Base-by-base conservation (phyloP, 495 filamentous ascomycete species). In the Xylaria intraflava region DNA sequence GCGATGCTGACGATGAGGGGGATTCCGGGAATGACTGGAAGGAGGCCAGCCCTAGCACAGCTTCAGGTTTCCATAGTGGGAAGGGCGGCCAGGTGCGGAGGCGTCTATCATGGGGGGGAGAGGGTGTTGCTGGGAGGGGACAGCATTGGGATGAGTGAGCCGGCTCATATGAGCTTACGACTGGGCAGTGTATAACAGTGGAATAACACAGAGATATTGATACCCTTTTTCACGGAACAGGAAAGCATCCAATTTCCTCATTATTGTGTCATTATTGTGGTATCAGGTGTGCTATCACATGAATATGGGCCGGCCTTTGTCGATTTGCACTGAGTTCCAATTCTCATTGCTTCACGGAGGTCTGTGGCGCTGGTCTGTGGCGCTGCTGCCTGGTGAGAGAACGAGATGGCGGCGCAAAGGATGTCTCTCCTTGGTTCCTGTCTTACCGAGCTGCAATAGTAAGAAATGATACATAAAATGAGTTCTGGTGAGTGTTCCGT, bases 1-100 rank as follows among this genome's bases (percentile, higher is more conserved):
- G 42, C 10, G 55, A 53, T 26, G 64, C 69, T 29, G 71, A 72
- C 24, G 72, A 73, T 11, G 71, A 71, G 41, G 71, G 72, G 11
- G 67, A 65, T 23, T 66, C 62, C 0, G 66, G 70, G 7, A 65
- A 61, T 33, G 62, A 56, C 14, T 55, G 50, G 57, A 60, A 52
- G 30, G 80, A 78, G 50, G 70, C 72, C 12, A 77, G 75, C 3
- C 53, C 72, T 17, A 78, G 77, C 3, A 78, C 74, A 5, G 71
- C 76, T 46, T 77, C 74, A 5, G 71, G 77, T 46, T 77, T 66
- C 44, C 69, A 67, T 62, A 70, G 70, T 29, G 64, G 61, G 12
- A 59, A 53, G 23, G 58, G 53, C 16, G 57, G 60, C 0, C 51
- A 26, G 42, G 6, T 53, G 10, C 41, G 50, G 27, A 63, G 55